These are phyloP conservation scores for Phaeoacremonium minimum DNA, from an alignment of 2,329 filamentous ascomycete genomes.

Conservation along the genomic window DNA sequence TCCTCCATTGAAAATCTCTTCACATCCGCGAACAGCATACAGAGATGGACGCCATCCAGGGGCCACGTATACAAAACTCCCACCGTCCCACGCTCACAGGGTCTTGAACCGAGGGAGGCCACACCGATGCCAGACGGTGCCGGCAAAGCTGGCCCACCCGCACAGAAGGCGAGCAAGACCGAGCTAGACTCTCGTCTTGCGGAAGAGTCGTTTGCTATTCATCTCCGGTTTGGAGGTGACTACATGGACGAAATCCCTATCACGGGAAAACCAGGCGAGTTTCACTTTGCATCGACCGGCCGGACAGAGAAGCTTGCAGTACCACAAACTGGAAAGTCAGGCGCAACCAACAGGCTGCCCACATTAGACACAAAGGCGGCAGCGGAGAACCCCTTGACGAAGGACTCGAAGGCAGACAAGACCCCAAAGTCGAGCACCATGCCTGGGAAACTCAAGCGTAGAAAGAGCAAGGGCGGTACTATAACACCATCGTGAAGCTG, in stretches of 20 bases:
- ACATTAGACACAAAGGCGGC: slow-evolving; percentile 37
- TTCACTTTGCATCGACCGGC: slow-evolving; percentile 59
- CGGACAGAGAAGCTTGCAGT: slow-evolving; percentile 36
- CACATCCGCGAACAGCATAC: slow-evolving; percentile 42
- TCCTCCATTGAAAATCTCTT: slow-evolving; percentile 49
- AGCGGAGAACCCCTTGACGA: slow-evolving; percentile 29
- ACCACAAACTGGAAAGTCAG: slow-evolving; percentile 1
- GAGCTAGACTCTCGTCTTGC: slow-evolving; percentile 40
- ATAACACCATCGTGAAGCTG: slow-evolving; percentile 19
- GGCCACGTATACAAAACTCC: slow-evolving; percentile 48
- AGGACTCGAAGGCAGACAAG: slow-evolving; percentile 41
- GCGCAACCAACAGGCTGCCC: slow-evolving; percentile 16
- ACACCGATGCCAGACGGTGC: slow-evolving; percentile 42
- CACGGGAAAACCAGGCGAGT: slow-evolving; percentile 61
- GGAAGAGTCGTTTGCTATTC: slow-evolving; percentile 54
- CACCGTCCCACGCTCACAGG: slow-evolving; percentile 20
- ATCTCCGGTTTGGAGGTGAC: slow-evolving; percentile 56
- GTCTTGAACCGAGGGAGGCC: slow-evolving; percentile 36
- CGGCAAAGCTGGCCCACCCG: slow-evolving; percentile 13
- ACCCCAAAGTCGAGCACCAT: slow-evolving; percentile 30
- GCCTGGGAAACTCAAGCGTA: slow-evolving; percentile 36
- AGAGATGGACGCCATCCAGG: slow-evolving; percentile 49
- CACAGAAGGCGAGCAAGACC: slow-evolving; percentile 30
- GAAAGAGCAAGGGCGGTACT: slow-evolving; percentile 38
- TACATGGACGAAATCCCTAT: slow-evolving; percentile 67